Base-by-base conservation (phyloP, 208 protist species). In the Leishmania tropica region DNA sequence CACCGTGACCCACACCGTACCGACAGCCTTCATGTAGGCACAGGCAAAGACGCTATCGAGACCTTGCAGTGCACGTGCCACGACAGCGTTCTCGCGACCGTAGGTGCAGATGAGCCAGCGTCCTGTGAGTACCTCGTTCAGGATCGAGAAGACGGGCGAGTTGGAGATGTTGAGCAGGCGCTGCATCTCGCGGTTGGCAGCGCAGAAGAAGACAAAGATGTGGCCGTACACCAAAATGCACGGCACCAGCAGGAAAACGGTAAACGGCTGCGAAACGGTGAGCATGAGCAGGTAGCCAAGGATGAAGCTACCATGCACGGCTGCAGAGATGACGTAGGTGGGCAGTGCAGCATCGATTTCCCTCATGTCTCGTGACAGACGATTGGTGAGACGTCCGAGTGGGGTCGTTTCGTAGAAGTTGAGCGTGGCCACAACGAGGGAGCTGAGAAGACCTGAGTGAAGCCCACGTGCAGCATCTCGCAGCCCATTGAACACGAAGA, bases 1-100 rank as follows among this genome's bases (percentile, higher is more conserved):
- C 10, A 98, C 85, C n/a, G 82, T 78, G 7, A 99, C 83, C 98
- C 98, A 99, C 31, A 92, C 85, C 31, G 64, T 80, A 8, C 87
- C 75, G 6, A 71, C 6, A 10, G 45, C 74, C 42, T 87, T 42
- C 37, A 90, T 73, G 80, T 90, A 91, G 1, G 70, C 76, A 48
- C 76, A 84, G 67, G 76, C 73, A 71, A 79, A 94, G 4, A 92
- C 75, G 28, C 47, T 54, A 71, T 94, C 88, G 10, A 47, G 45
- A 47, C 45, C 8, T 47, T 47, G 45, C 45, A 47, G 45, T 47
- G 45, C 45, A 0, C 45, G 45, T 47, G 8, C 45, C 45, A 47
- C 45, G 45, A 47, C 45, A 47, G 45, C 45, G 45, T 79, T 31
- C 78, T 64, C 21, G 80, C 62, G 79, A 86, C 72, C 72, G 48